A percentile compares a stretch with the other conserved stretches of the same genome.
Evolutionary conservation across 2,329 filamentous ascomycete genomes (phyloP).

Genomic region (Colletotrichum sp.): DNA sequence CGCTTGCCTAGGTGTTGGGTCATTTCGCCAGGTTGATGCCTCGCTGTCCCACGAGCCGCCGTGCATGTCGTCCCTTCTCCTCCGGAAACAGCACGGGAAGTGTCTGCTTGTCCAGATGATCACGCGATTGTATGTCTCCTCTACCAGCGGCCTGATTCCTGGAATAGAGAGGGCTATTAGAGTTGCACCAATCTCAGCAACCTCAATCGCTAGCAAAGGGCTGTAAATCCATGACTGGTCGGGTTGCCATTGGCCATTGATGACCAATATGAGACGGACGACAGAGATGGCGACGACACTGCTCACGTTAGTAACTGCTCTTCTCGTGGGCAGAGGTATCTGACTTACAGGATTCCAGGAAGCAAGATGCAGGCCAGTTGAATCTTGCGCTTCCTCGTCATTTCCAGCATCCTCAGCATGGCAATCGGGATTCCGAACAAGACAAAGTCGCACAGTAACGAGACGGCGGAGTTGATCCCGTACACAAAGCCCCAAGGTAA

Average conservation of each 20-base stretch:
- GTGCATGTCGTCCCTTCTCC: background rate
- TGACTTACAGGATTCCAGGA: constrained; percentile 52
- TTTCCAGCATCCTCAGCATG: constrained; percentile 50
- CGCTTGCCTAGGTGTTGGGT: background rate
- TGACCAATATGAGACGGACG: constrained; percentile 50
- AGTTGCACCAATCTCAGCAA: constrained; percentile 54
- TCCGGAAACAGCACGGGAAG: background rate
- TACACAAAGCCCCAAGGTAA: constrained; percentile 57
- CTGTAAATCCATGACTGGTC: constrained; percentile 58
- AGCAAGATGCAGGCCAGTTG: constrained; percentile 52
- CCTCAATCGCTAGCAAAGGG: constrained; percentile 53
- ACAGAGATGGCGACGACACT: constrained; percentile 56
- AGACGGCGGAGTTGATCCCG: constrained; percentile 53
- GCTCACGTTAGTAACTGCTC: background rate
- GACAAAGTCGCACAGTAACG: constrained; percentile 53
- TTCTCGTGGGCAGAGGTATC: background rate
- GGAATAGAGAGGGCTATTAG: constrained; percentile 56
- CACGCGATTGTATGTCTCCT: background rate
- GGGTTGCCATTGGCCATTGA: constrained; percentile 48
- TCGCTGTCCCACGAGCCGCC: background rate
- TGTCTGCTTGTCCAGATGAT: background rate
- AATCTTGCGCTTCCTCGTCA: constrained; percentile 48
- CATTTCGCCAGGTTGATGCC: background rate
- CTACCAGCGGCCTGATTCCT: constrained; percentile 48
- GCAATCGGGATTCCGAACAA: constrained; percentile 55